A percentile compares a stretch with the other conserved stretches of the same genome.
phyloP scores from a whole-genome alignment of 805 yeast species.

The Sungouiozyma intestinalis region DNA sequence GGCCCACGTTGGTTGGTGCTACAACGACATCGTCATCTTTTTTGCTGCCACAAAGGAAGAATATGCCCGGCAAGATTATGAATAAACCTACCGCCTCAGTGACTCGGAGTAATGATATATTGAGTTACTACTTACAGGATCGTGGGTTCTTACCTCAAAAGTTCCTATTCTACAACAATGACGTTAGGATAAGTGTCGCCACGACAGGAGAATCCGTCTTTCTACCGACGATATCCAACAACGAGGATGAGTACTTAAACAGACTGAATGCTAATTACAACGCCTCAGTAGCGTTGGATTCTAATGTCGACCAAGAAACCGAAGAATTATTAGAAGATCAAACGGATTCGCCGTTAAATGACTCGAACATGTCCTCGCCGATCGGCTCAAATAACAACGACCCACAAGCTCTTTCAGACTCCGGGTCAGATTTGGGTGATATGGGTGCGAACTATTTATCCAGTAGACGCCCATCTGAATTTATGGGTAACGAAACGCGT shows the following conservation, averaged over 20 bases:
- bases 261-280: conserved; percentile 8
- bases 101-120: neutral
- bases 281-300: neutral
- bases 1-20: neutral
- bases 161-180: conserved; percentile 9
- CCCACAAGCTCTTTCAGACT: neutral
- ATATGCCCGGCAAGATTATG: neutral
- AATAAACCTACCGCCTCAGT: neutral
- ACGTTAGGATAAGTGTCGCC: conserved; percentile 21
- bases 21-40: neutral
- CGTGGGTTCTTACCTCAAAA: conserved; percentile 19
- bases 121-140: conserved; percentile 12
- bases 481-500: neutral
- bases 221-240: conserved; percentile 23
- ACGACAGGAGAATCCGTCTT: conserved; percentile 29
- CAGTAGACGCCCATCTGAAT: neutral
- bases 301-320: neutral
- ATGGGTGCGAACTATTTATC: neutral
- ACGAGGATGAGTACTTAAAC: conserved; percentile 23
- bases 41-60: neutral
- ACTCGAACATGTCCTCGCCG: neutral
- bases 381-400: neutral
- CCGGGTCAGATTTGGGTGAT: neutral
- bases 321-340: neutral
- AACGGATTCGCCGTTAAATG: neutral